A percentile compares a stretch with the other conserved stretches of the same genome.
phyloP scores from a whole-genome alignment of 83 land plant species.

The Picea abies region DNA sequence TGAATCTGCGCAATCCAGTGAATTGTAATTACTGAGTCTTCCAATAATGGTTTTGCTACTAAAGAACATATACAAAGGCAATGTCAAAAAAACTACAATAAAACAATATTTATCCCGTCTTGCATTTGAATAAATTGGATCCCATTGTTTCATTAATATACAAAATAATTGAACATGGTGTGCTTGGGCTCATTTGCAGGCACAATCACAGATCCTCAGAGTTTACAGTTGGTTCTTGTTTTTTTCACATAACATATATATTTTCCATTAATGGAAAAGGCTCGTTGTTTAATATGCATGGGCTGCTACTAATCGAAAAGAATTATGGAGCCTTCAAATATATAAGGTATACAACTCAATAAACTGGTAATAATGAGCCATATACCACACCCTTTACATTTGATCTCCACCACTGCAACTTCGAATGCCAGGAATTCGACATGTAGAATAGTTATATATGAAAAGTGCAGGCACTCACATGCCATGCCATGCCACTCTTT shows the following conservation, averaged over 20 bases:
- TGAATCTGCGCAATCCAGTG: too few species aligned
- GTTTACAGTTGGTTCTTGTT: not conserved
- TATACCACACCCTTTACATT: slow-evolving; percentile 14
- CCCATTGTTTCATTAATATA: not conserved
- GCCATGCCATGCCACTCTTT: not conserved
- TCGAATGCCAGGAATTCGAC: not conserved
- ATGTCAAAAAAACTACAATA: too few species aligned
- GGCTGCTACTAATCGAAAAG: not conserved
- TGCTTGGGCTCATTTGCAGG: not conserved
- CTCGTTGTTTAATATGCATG: not conserved
- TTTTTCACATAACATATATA: not conserved
- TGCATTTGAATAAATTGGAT: not conserved
- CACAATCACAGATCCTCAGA: not conserved
- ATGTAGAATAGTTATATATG: not conserved
- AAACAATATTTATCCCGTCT: not conserved
- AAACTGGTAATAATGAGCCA: slow-evolving; percentile 4
- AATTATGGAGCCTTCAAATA: not conserved
- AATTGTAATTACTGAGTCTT: too few species aligned
- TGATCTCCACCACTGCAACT: not conserved
- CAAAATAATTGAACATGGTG: not conserved
- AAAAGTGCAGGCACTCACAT: not conserved
- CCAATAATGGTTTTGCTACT: too few species aligned
- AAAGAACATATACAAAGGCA: too few species aligned
- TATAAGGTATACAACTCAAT: not conserved
- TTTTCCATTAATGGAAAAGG: slow-evolving; percentile 13